Evolutionary conservation across 1,284 basidiomycete species (phyloP).

Genomic region (Inonotus hispidus): DNA sequence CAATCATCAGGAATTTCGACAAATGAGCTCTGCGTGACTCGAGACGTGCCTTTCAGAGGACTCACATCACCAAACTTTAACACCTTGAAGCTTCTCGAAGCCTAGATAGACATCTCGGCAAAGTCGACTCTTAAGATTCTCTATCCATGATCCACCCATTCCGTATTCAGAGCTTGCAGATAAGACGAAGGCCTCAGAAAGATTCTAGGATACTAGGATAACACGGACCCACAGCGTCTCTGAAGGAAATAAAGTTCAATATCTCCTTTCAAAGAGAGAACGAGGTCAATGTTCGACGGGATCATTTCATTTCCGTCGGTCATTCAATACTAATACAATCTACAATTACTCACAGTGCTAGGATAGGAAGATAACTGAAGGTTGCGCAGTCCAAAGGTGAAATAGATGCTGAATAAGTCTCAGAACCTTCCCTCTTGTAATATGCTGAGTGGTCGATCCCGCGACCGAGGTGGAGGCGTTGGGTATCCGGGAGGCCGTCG

Average conservation of each 20-base stretch:
- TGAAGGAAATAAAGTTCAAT: background rate
- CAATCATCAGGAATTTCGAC: too few species aligned
- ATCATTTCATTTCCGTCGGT: background rate
- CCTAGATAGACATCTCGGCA: too few species aligned
- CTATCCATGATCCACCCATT: too few species aligned
- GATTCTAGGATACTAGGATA: background rate
- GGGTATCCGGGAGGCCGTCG: slow-evolving; percentile 26
- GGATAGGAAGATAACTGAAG: background rate
- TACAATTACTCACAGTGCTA: background rate
- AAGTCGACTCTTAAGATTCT: too few species aligned
- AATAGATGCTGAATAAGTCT: background rate
- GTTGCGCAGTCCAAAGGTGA: background rate
- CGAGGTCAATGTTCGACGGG: background rate
- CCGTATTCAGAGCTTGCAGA: background rate
- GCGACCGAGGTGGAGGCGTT: slow-evolving; percentile 54
- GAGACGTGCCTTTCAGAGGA: too few species aligned
- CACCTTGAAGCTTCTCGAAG: too few species aligned
- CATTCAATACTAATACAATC: background rate
- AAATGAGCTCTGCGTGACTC: too few species aligned
- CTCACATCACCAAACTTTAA: too few species aligned
- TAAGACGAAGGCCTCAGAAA: background rate
- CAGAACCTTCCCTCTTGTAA: background rate
- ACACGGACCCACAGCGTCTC: background rate
- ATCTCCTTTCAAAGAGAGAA: background rate
- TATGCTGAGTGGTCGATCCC: slow-evolving; percentile 53